A percentile compares a stretch with the other conserved stretches of the same genome.
phyloP scores from a whole-genome alignment of 306 rosid genomes.

The Luffa aegyptiaca region DNA sequence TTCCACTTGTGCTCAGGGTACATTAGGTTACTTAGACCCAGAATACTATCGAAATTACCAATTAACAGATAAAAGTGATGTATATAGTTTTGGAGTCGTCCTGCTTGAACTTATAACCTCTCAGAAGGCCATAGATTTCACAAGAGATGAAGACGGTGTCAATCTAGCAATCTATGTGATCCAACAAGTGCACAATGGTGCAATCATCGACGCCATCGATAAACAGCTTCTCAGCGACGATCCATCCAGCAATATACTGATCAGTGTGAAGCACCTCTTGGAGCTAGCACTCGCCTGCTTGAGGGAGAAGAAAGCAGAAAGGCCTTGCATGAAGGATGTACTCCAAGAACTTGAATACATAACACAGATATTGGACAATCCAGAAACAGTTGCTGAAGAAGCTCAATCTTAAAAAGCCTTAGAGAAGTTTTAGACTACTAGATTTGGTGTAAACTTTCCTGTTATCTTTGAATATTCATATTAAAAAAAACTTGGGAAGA shows the following conservation, averaged over 20 bases:
- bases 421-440: background rate
- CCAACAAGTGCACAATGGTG: conserved; percentile 36
- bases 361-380: conserved; percentile 27
- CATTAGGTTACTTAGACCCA: conserved; percentile 87
- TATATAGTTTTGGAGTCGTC: conserved; percentile 86
- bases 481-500: conserved; percentile 12
- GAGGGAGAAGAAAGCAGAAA: conserved; percentile 68
- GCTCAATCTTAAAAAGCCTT: background rate
- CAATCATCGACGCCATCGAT: conserved; percentile 50
- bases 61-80: conserved; percentile 91
- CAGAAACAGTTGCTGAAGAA: conserved; percentile 19
- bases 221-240: conserved; percentile 34
- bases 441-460: background rate
- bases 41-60: conserved; percentile 84
- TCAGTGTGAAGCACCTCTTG: conserved; percentile 45
- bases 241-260: conserved; percentile 16
- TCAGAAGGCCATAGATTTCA: conserved; percentile 72
- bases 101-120: conserved; percentile 82
- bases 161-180: conserved; percentile 61
- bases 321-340: conserved; percentile 75
- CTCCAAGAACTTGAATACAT: conserved; percentile 57
- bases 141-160: conserved; percentile 59
- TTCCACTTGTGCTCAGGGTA: conserved; percentile 97
- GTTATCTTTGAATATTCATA: conserved; percentile 28
- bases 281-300: conserved; percentile 77